Percentiles rank a stretch among this genome's conserved stretches.
Conservation (phyloP, 805 yeast genomes). For the Wickerhamiella spandovensis region DNA sequence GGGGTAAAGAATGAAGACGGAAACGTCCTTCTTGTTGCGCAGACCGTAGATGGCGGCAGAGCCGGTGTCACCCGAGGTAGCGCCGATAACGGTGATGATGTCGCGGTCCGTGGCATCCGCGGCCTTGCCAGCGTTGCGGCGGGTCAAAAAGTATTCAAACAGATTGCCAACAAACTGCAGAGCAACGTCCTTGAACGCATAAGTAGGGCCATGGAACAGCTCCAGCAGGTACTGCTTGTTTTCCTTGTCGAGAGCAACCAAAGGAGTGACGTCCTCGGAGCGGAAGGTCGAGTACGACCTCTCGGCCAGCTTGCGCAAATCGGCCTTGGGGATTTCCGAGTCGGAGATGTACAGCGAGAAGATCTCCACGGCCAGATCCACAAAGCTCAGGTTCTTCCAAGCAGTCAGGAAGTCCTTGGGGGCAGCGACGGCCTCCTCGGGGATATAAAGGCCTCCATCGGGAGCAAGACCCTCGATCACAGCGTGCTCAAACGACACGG, state of each 20-base stretch:
- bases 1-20: constrained; percentile 91
- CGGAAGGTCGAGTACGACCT: constrained; percentile 87
- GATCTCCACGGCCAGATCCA: constrained; percentile 77
- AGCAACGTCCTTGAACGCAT: constrained; percentile 98
- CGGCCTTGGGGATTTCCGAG: constrained; percentile 60
- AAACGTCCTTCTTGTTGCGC: constrained; percentile 93
- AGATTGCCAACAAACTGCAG: constrained; percentile 94
- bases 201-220: constrained; percentile 97
- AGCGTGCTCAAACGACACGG: constrained; percentile 29
- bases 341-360: constrained; percentile 63
- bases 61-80: constrained; percentile 98
- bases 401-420: constrained; percentile 39
- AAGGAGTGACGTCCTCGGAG: constrained; percentile 76
- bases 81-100: constrained; percentile 91
- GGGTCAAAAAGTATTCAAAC: constrained; percentile 78
- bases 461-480: constrained; percentile 67
- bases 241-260: constrained; percentile 42
- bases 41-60: constrained; percentile 98
- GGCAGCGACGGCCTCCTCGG: constrained; percentile 63
- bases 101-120: constrained; percentile 44
- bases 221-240: constrained; percentile 63
- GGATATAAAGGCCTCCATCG: constrained; percentile 93
- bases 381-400: constrained; percentile 69
- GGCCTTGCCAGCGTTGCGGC: constrained; percentile 47
- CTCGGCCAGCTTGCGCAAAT: constrained; percentile 46